phyloP scores from a whole-genome alignment of 2,329 filamentous ascomycete species.

The Colletotrichum zoysiae region DNA sequence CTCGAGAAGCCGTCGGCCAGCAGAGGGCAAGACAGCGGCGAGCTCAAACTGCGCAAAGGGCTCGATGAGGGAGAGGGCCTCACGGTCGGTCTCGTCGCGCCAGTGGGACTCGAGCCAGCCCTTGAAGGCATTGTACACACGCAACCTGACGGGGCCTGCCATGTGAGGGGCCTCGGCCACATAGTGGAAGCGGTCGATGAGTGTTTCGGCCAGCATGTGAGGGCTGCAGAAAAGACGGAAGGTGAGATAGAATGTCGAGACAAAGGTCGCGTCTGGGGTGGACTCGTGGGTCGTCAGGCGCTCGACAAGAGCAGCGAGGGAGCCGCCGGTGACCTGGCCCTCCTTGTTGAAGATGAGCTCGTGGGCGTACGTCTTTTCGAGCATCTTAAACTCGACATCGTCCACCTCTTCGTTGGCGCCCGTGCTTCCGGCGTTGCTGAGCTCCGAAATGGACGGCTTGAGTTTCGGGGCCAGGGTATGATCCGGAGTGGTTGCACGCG shows the following conservation, averaged over 20 bases:
- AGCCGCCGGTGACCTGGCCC: constrained; percentile 93
- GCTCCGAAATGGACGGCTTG: constrained; percentile 75
- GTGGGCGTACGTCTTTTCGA: constrained; percentile 92
- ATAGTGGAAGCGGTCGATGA: constrained; percentile 95
- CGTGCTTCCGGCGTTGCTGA: constrained; percentile 75
- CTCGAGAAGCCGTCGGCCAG: constrained; percentile 84
- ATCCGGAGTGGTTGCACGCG: constrained; percentile 89
- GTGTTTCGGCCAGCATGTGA: constrained; percentile 78
- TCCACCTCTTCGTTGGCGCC: constrained; percentile 77
- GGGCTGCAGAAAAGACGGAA: constrained; percentile 94
- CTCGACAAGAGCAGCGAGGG: constrained; percentile 91
- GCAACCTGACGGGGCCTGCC: constrained; percentile 83
- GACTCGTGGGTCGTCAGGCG: constrained; percentile 92
- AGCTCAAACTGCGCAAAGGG: constrained; percentile 84
- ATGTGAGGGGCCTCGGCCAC: constrained; percentile 81
- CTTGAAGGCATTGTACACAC: constrained; percentile 97
- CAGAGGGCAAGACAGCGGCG: constrained; percentile 75
- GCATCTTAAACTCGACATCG: constrained; percentile 84
- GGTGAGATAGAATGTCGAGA: constrained; percentile 95
- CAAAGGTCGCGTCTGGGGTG: constrained; percentile 91
- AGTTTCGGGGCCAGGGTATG: constrained; percentile 64
- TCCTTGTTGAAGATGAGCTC: constrained; percentile 96
- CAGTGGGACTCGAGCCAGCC: constrained; percentile 98
- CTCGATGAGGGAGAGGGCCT: constrained; percentile 80
- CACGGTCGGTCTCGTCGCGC: constrained; percentile 83